Evolutionary conservation across 2,329 filamentous ascomycete species (phyloP).

Genomic region (Fusarium temperatum): DNA sequence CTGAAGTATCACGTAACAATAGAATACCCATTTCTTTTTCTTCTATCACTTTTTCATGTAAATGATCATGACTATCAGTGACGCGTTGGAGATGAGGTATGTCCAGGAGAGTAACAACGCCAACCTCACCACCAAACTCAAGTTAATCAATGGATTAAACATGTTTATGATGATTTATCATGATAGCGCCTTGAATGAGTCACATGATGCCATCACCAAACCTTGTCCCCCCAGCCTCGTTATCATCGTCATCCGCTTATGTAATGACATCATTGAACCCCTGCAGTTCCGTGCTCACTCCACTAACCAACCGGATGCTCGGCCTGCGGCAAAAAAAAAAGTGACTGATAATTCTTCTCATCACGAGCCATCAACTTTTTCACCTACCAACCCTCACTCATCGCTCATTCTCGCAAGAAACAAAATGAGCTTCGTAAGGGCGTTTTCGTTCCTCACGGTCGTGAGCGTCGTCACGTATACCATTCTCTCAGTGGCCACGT

Average conservation of each 20-base stretch:
- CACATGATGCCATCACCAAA: not conserved
- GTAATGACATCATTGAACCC: slow-evolving; percentile 30
- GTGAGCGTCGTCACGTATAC: slow-evolving; percentile 17
- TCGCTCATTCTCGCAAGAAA: not conserved
- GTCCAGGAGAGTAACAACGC: not conserved
- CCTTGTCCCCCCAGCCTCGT: not conserved
- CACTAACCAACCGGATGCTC: slow-evolving; percentile 11
- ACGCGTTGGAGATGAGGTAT: fast-evolving
- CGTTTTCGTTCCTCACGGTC: slow-evolving; percentile 17
- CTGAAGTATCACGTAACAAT: not conserved
- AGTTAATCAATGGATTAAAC: not conserved
- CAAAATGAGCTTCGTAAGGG: slow-evolving; percentile 21
- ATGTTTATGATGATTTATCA: fast-evolving
- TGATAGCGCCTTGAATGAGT: not conserved
- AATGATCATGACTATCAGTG: not conserved
- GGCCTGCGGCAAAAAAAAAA: not conserved
- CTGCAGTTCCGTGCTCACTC: slow-evolving; percentile 4
- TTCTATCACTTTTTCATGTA: not conserved
- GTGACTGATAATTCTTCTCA: slow-evolving; percentile 1
- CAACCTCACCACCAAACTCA: fast-evolving
- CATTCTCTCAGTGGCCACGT: slow-evolving; percentile 16
- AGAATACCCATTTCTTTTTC: not conserved
- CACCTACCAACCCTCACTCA: not conserved
- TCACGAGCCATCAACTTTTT: not conserved
- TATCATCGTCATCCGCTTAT: slow-evolving; percentile 17